A percentile compares a stretch with the other conserved stretches of the same genome.
These are phyloP conservation scores for Lactarius sp. DNA, from an alignment of 768 basidiomycete genomes.

Conservation along the genomic window DNA sequence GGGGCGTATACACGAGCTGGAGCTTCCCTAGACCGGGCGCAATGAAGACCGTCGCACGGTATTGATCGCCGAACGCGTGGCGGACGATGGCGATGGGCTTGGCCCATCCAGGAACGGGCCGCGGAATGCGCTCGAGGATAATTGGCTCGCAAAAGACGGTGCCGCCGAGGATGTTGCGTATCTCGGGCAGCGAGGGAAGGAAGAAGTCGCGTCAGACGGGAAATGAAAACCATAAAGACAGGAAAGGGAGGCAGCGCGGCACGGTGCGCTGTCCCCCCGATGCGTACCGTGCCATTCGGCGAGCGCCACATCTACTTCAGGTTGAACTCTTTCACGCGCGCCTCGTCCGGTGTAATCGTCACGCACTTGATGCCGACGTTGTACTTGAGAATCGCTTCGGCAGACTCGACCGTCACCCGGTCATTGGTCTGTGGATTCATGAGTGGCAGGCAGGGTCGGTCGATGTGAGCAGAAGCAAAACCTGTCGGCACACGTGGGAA, in stretches of 20 bases:
- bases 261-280: background rate
- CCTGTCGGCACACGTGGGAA: background rate
- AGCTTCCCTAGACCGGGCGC: constrained; percentile 91
- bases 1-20: constrained; percentile 84
- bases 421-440: constrained; percentile 71
- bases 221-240: background rate
- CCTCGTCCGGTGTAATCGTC: constrained; percentile 98
- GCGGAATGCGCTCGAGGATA: constrained; percentile 83
- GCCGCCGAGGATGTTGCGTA: constrained; percentile 96
- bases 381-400: constrained; percentile 91
- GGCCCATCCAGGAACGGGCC: constrained; percentile 93
- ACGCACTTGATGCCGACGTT: constrained; percentile 99
- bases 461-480: background rate
- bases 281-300: constrained; percentile 85
- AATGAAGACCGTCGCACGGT: constrained; percentile 90
- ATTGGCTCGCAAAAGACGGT: constrained; percentile 99
- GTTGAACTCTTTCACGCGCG: constrained; percentile 92
- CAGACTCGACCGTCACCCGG: constrained; percentile 86
- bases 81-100: constrained; percentile 89
- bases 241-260: background rate
- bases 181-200: constrained; percentile 38
- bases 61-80: constrained; percentile 98
- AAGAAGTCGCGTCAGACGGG: constrained; percentile 7
- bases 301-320: constrained; percentile 99
- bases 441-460: background rate